Conservation (phyloP, 106 monocot species). For the Platanthera guangdongensis region DNA sequence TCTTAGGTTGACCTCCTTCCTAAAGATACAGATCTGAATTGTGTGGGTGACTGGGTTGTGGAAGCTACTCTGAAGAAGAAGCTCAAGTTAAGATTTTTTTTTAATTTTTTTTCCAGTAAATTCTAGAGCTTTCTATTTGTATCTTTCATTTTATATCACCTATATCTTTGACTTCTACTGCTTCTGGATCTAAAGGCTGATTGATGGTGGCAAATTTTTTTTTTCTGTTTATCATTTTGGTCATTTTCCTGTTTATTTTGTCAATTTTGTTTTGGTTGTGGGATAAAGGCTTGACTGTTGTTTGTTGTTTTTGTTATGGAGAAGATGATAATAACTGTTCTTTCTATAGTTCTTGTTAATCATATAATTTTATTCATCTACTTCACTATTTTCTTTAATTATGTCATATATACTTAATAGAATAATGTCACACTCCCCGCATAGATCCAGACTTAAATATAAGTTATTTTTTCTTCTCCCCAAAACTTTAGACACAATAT, state of each 20-base stretch:
- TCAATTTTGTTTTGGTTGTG: not conserved
- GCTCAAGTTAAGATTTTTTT: constrained; percentile 45
- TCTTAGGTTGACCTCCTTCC: constrained; percentile 92
- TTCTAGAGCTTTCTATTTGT: not conserved
- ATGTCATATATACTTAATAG: not conserved
- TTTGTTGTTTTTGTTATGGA: not conserved
- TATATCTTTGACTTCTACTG: not conserved
- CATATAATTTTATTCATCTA: not conserved
- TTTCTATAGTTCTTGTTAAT: not conserved
- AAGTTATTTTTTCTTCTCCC: no score
- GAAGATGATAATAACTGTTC: not conserved
- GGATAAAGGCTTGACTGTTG: no score
- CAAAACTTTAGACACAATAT: no score
- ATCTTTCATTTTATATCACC: not conserved
- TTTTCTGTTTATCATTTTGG: not conserved
- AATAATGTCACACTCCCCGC: not conserved
- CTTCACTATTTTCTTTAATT: not conserved
- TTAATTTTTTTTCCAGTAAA: not conserved
- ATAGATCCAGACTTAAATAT: not conserved
- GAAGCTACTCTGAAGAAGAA: constrained; percentile 83
- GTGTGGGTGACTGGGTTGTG: constrained; percentile 96
- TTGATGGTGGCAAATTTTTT: no score
- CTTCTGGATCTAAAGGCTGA: not conserved
- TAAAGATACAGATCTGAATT: constrained; percentile 87
- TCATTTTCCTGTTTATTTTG: not conserved